Conservation (phyloP, 2,329 filamentous ascomycete species). For the Trichophyton mentagrophytes region DNA sequence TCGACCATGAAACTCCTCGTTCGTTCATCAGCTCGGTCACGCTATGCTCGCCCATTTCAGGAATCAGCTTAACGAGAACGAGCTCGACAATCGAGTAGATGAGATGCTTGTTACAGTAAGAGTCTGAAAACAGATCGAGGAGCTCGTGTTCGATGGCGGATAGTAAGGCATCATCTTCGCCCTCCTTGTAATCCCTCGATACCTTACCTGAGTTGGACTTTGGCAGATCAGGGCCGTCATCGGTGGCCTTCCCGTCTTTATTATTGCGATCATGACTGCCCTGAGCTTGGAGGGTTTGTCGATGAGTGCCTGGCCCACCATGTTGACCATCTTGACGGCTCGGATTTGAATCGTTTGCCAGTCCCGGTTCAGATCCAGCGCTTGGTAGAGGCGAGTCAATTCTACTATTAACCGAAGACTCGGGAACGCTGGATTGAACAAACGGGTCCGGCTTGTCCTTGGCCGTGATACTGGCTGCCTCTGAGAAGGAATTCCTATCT, state of each 20-base stretch:
- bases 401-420: background rate
- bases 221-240: background rate
- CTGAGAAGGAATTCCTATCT: background rate
- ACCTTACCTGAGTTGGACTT: background rate
- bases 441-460: background rate
- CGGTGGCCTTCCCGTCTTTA: background rate
- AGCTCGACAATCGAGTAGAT: conserved; percentile 73
- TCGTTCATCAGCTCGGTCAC: conserved; percentile 62
- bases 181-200: conserved; percentile 14
- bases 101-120: conserved; percentile 86
- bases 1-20: conserved; percentile 36
- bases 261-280: conserved; percentile 3
- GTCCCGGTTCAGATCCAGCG: conserved; percentile 9
- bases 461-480: conserved; percentile 4
- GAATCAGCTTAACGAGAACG: conserved; percentile 66
- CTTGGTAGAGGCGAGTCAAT: conserved; percentile 2
- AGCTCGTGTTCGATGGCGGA: conserved; percentile 50
- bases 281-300: conserved; percentile 6
- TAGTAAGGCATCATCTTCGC: conserved; percentile 40
- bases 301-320: background rate
- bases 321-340: conserved; percentile 1
- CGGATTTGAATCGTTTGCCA: conserved; percentile 9
- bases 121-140: conserved; percentile 63
- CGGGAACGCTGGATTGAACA: background rate
- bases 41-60: conserved; percentile 64